A percentile compares a stretch with the other conserved stretches of the same genome.
Conservation (phyloP, 2,329 filamentous ascomycete species). For the Epichloe aotearoae region DNA sequence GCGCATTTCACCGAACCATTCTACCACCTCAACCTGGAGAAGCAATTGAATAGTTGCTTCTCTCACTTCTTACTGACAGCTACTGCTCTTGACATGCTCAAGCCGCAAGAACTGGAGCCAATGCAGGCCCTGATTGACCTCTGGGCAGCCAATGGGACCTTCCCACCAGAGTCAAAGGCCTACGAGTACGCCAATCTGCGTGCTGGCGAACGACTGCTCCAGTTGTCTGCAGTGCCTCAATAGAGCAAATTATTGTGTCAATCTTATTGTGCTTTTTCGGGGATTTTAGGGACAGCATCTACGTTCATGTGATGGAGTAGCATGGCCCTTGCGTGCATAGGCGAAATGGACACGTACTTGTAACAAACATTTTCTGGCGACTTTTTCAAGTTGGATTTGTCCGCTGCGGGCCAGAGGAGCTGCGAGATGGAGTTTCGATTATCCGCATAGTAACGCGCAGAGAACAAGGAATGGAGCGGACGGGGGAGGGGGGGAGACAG, state of each 20-base stretch:
- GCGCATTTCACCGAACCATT: slow-evolving; percentile 80
- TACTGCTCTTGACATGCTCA: slow-evolving; percentile 70
- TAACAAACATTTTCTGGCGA: neutral
- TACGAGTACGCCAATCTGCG: slow-evolving; percentile 51
- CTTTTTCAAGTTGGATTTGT: neutral
- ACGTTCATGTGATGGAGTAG: neutral
- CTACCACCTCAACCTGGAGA: slow-evolving; percentile 69
- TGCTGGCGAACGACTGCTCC: slow-evolving; percentile 45
- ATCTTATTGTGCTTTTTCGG: neutral
- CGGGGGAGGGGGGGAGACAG: neutral
- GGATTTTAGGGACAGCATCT: neutral
- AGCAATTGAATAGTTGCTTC: slow-evolving; percentile 78
- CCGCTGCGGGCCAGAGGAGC: slow-evolving; percentile 4
- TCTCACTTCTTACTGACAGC: slow-evolving; percentile 73
- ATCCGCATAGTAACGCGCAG: slow-evolving; percentile 2
- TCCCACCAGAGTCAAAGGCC: slow-evolving; percentile 61
- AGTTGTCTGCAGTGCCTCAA: slow-evolving; percentile 26
- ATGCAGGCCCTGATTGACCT: slow-evolving; percentile 92
- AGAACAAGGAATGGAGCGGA: neutral
- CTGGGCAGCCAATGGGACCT: slow-evolving; percentile 78
- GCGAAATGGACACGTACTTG: neutral
- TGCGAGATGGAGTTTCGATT: slow-evolving; percentile 2
- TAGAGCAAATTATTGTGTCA: slow-evolving; percentile 6
- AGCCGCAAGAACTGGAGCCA: slow-evolving; percentile 81
- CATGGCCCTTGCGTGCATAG: slow-evolving; percentile 2